Percentiles rank a stretch among this genome's conserved stretches.
These are phyloP conservation scores for Thermomyces lanuginosus DNA, from an alignment of 2,329 filamentous ascomycete genomes.

Conservation along the genomic window DNA sequence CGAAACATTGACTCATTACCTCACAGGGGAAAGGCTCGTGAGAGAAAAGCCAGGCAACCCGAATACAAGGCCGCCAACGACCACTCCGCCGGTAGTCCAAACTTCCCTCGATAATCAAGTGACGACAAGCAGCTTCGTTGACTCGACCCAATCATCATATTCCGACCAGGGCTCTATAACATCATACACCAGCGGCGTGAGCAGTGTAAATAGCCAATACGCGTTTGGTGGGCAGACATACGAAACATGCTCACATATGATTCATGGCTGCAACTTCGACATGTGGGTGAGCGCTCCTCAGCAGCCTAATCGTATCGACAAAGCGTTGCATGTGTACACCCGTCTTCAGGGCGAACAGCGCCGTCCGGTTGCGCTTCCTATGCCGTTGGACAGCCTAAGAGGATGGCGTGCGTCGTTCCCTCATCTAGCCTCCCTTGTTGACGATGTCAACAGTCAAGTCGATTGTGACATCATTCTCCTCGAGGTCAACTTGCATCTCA, in stretches of 20 bases:
- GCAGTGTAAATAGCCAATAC: no score
- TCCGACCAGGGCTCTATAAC: slow-evolving; percentile 18
- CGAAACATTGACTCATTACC: slow-evolving; percentile 2
- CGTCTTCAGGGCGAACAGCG: slow-evolving; percentile 24
- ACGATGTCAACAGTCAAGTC: slow-evolving; percentile 17
- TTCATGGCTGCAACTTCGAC: slow-evolving; percentile 26
- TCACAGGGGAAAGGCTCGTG: slow-evolving; percentile 23
- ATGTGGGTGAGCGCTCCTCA: slow-evolving; percentile 30
- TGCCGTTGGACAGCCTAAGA: slow-evolving; percentile 23
- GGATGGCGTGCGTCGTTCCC: slow-evolving; percentile 29
- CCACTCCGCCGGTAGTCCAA: slow-evolving; percentile 18
- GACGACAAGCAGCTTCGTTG: slow-evolving; percentile 16
- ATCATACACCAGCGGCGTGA: no score
- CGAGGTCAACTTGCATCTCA: slow-evolving; percentile 27
- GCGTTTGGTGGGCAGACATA: slow-evolving; percentile 20
- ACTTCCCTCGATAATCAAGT: slow-evolving; percentile 17
- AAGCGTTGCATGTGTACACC: slow-evolving; percentile 30
- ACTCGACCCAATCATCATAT: slow-evolving; percentile 13
- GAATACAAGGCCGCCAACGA: slow-evolving; percentile 15
- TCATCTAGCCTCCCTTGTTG: slow-evolving; percentile 19
- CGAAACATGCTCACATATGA: slow-evolving; percentile 13
- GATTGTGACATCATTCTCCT: slow-evolving; percentile 30
- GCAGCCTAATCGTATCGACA: slow-evolving; percentile 20
- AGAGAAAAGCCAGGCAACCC: slow-evolving; percentile 20
- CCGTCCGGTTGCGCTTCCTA: slow-evolving; percentile 18